phyloP scores from a whole-genome alignment of 2,329 filamentous ascomycete species.

The Botrytis deweyae region DNA sequence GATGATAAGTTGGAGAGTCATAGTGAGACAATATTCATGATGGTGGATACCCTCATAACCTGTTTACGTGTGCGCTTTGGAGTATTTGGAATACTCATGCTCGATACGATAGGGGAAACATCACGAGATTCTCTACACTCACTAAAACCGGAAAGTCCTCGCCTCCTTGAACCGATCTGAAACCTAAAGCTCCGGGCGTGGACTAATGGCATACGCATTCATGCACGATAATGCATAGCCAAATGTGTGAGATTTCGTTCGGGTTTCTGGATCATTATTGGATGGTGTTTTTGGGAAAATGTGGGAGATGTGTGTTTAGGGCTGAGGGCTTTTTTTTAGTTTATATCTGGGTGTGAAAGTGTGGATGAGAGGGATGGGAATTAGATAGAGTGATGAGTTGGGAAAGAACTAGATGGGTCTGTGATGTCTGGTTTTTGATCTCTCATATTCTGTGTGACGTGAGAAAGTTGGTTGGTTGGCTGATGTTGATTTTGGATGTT shows the following conservation, averaged over 20 bases:
- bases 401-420: neutral
- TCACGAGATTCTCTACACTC: neutral
- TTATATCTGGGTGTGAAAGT: neutral
- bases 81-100: neutral
- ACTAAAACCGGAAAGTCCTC: neutral
- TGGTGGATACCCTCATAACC: neutral
- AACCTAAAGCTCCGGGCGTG: neutral
- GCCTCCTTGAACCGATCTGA: neutral
- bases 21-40: neutral
- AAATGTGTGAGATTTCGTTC: neutral
- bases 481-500: neutral
- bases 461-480: conserved; percentile 8
- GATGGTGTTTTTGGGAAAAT: neutral
- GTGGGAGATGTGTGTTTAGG: neutral
- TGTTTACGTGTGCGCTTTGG: neutral
- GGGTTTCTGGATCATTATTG: neutral
- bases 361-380: neutral
- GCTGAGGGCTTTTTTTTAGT: neutral
- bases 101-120: neutral
- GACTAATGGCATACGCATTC: neutral
- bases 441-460: neutral
- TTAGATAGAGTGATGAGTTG: neutral
- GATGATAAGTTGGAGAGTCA: neutral
- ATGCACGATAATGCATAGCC: neutral
- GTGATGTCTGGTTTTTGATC: neutral